Evolutionary conservation across 2,329 filamentous ascomycete genomes (phyloP), one percentile per base, ranked within the genome.

Genomic region (Alternaria brassicae): DNA sequence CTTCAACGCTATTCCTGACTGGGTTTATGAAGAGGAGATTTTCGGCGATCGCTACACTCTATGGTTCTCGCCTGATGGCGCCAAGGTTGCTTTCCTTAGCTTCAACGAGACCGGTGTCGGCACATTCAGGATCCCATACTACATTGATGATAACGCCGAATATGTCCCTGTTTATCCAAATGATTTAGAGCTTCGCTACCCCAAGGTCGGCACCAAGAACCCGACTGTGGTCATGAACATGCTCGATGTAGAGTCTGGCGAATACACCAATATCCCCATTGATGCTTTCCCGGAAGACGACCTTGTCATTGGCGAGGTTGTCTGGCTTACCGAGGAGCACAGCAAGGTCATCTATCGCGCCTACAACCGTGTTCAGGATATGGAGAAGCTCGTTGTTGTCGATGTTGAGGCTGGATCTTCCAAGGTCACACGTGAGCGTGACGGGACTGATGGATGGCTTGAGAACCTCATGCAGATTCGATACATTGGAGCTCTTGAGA

Each of bases 311-410:
- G 88, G 88, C 2, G 88, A 91, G 71, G 84, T 91, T 4, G 82
- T 84, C 0, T 91, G 89, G 89, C 78, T 90, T 19, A 90, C 88
- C 0, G 83, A 86, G 7, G 78, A 78, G 5, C 87, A 90, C 70
- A 79, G 82, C n/a, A 83, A 82, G 39, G 80, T 91, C 37, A 81
- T 89, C 36, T 88, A 89, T 75, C 84, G 88, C 12, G 85, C 86
- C 0, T 91, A 86, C 78, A 90, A 91, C 73, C 85, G 89, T 4
- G 87, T 90, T 0, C 89, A 91, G 68, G 87, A 90, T 63, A 76
- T 81, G 2, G 87, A 89, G 58, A 88, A 87, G 61, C 79, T 89
- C 13, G 83, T 91, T 2, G 75, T 86, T 0, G 85, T 91, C 3
- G 81, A 89, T 61, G 81, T 84, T 1, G 77, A 79, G 2, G 78